phyloP scores from a whole-genome alignment of 768 basidiomycete species.

The Phylloporus scabripes region DNA sequence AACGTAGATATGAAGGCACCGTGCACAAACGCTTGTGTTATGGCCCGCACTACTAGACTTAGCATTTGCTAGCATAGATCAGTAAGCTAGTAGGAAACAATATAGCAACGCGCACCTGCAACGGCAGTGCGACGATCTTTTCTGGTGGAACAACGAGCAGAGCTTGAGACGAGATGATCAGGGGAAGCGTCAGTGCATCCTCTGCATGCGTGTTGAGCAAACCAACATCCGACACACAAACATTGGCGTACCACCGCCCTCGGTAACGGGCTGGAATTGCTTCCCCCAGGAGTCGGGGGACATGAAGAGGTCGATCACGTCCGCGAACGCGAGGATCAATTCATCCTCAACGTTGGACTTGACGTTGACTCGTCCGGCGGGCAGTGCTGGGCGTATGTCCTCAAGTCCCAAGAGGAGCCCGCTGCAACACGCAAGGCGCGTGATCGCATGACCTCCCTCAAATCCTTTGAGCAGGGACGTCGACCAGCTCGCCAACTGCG shows the following conservation, averaged over 20 bases:
- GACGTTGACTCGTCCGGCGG: constrained; percentile 26
- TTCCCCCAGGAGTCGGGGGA: constrained; percentile 52
- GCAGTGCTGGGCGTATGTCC: constrained; percentile 38
- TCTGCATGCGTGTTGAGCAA: constrained; percentile 23
- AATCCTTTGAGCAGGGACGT: constrained; percentile 49
- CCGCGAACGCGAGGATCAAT: constrained; percentile 63
- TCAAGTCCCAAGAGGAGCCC: constrained; percentile 63
- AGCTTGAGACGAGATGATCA: constrained; percentile 58
- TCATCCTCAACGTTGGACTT: constrained; percentile 56
- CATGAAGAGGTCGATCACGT: constrained; percentile 60
- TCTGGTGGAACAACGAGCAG: constrained; percentile 48
- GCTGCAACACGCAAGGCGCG: constrained; percentile 55
- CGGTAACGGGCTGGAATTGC: constrained; percentile 56
- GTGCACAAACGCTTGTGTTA: constrained; percentile 49
- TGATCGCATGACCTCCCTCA: constrained; percentile 59
- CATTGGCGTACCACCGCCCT: constrained; percentile 35
- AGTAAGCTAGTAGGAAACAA: constrained; percentile 16
- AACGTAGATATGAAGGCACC: constrained; percentile 50
- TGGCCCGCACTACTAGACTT: constrained; percentile 38
- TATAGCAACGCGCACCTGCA: constrained; percentile 37
- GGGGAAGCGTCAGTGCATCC: constrained; percentile 39
- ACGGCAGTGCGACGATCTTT: constrained; percentile 57
- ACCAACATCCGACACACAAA: background rate
- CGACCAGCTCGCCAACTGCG: constrained; percentile 47
- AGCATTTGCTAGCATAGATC: constrained; percentile 21